Evolutionary conservation across 805 yeast genomes (phyloP), one percentile per base, ranked within the genome.

Genomic region (Kodamaea kaohsiungensis): DNA sequence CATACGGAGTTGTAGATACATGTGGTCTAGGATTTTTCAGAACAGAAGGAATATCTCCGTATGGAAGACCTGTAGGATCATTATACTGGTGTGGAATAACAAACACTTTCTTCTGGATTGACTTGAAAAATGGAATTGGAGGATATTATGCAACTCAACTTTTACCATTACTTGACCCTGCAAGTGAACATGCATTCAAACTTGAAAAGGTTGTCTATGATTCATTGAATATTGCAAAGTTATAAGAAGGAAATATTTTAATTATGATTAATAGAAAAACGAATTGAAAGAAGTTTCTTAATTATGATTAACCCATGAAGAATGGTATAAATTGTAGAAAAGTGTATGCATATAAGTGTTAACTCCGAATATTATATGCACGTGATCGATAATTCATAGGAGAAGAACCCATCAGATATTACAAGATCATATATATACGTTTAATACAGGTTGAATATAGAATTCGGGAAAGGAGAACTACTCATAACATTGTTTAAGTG

Each of bases 11-110:
- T 6, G 38, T 37, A 18, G 51, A 52, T 27, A 42, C 51, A 9
- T 47, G 51, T 30, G 51, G 51, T 2, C 40, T 52, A 37, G 51
- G 51, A 6, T 46, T 46, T 42, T 46, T 45, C 16, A 61, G 50
- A 22, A 62, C 65, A 35, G 59, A 57, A 3, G 53, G 52, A 6
- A 56, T 60, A 16, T 53, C 68, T 16, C 63, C 66, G 0, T 69
- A 73, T 1, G 79, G 79, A 3, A 60, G 79, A 54, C 72, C 76
- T 5, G 55, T 56, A 10, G 71, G 74, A 0, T 59, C 73, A 0
- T 49, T 74, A 12, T 72, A 67, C 54, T 76, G 80, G 80, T 61
- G 70, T 25, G 79, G 79, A 0, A 57, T 73, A 39, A 78, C 72
- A 30, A 75, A 72, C 56, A 65, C 73, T 45, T 72, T 57, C 60